Evolutionary conservation across 2,329 filamentous ascomycete species (phyloP).

Genomic region (Dactylonectria macrodidyma): DNA sequence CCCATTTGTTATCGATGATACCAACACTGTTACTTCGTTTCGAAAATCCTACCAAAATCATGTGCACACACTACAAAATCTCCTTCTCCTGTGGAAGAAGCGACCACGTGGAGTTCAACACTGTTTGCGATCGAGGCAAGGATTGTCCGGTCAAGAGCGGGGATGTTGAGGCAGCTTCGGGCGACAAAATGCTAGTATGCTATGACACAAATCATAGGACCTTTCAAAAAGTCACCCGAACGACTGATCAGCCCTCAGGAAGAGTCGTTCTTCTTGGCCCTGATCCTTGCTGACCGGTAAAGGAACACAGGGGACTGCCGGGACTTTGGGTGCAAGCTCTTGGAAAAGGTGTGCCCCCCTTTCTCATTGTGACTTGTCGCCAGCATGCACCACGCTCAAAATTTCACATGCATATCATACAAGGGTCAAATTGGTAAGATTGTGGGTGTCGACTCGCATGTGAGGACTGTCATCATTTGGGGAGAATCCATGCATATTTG

Average conservation of each 20-base stretch:
- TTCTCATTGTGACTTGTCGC: not conserved
- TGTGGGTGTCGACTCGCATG: not conserved
- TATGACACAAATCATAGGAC: constrained; percentile 25
- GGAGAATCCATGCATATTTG: not conserved
- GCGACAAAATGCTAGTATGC: constrained; percentile 32
- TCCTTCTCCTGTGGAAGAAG: constrained; percentile 22
- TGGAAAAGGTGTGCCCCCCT: constrained; percentile 5
- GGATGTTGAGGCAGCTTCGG: constrained; percentile 18
- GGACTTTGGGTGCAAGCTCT: constrained; percentile 4
- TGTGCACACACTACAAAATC: constrained; percentile 28
- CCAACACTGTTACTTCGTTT: constrained; percentile 8
- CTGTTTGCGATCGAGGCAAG: constrained; percentile 19
- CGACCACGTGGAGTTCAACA: constrained; percentile 22
- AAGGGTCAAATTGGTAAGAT: constrained; percentile 6
- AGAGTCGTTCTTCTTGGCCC: not conserved
- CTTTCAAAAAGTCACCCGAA: constrained; percentile 28
- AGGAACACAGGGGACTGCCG: constrained; percentile 7
- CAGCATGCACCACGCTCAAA: not conserved
- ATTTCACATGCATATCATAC: not conserved
- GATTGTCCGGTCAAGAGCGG: constrained; percentile 29
- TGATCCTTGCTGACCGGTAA: constrained; percentile 19
- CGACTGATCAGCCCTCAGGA: constrained; percentile 16
- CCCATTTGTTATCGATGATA: not conserved
- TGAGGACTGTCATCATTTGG: not conserved
- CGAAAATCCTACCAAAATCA: constrained; percentile 3